Evolutionary conservation across 2,329 filamentous ascomycete genomes (phyloP), one percentile per base, ranked within the genome.

Genomic region (Botrytis fabae): DNA sequence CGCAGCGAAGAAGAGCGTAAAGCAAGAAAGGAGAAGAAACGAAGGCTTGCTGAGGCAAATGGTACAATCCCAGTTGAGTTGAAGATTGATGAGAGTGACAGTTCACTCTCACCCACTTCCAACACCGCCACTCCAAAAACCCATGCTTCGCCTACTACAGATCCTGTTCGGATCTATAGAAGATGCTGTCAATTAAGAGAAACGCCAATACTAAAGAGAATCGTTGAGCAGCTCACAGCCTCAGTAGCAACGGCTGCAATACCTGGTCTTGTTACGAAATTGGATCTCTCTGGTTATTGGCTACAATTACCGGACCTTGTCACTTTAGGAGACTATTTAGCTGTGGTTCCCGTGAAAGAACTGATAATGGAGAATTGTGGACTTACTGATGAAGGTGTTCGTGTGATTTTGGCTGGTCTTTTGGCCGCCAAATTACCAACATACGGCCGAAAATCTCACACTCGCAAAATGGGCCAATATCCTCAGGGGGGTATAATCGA

Each of bases 151-250:
- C 95, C 95, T 0, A 98, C 95, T 0, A 97, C 92, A 1, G 96
- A 98, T 80, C 95, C 96, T 2, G 89, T 95, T 22, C 89, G 95
- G 73, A 97, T 99, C 79, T 99, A 99, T 82, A 89, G 95, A 76
- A 88, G 96, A 80, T 98, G 96, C 81, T 98, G 96, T 80, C 95
- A 98, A 80, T 85, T 99, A 44, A 89, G 96, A 73, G 96, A 98
- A 83, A 97, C 94, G 0, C 93, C 94, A 0, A 95, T 98, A 70
- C 85, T 98, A 32, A 97, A 97, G 82, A 93, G 93, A 79, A 92
- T 99, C 64, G 95, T 93, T 0, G 93, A 97, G 79, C 94, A 98
- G 81, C 91, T 99, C 7, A 89, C 89, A 54, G 89, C 91, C 54
- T 87, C 91, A 1, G 86, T 88, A n/a, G 89, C 86, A 44, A 86